Conservation (phyloP, 192 early-diverging fungal species). For the Backusella westeae region DNA sequence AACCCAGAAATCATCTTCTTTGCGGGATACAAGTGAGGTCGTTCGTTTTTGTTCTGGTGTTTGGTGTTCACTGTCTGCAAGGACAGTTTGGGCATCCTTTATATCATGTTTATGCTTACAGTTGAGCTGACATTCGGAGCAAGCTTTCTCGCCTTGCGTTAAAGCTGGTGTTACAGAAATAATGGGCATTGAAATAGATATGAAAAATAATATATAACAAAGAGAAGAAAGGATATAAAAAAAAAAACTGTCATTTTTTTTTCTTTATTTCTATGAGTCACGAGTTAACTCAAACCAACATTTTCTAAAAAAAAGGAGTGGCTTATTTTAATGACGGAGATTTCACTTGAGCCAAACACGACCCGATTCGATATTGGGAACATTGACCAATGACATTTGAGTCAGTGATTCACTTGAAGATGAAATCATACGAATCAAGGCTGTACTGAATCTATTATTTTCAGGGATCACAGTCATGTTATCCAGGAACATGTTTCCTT, state of each 20-base stretch:
- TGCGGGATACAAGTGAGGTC: conserved; percentile 14
- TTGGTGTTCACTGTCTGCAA: not conserved
- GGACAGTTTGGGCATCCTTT: not conserved
- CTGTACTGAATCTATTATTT: not conserved
- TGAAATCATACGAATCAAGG: not conserved
- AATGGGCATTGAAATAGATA: conserved; percentile 2
- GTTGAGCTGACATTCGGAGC: not conserved
- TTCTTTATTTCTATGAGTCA: conserved; percentile 6
- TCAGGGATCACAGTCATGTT: not conserved
- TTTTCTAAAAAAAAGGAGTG: not conserved
- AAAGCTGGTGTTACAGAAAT: not conserved
- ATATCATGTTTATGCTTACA: conserved; percentile 6
- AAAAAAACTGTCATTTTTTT: conserved; percentile 14
- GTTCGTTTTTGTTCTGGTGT: conserved; percentile 9
- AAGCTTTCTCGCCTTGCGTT: not conserved
- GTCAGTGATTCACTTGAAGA: not conserved
- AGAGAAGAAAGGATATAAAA: not conserved
- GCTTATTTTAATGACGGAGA: conserved; percentile 2
- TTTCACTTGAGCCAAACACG: not conserved
- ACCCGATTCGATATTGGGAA: not conserved
- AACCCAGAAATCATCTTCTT: conserved; percentile 26
- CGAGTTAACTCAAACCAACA: not conserved
- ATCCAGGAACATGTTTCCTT: conserved; percentile 4
- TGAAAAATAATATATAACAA: not conserved
- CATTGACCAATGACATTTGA: conserved; percentile 3